Base-by-base conservation (phyloP, 2,329 filamentous ascomycete species). In the Alternaria burnsii region DNA sequence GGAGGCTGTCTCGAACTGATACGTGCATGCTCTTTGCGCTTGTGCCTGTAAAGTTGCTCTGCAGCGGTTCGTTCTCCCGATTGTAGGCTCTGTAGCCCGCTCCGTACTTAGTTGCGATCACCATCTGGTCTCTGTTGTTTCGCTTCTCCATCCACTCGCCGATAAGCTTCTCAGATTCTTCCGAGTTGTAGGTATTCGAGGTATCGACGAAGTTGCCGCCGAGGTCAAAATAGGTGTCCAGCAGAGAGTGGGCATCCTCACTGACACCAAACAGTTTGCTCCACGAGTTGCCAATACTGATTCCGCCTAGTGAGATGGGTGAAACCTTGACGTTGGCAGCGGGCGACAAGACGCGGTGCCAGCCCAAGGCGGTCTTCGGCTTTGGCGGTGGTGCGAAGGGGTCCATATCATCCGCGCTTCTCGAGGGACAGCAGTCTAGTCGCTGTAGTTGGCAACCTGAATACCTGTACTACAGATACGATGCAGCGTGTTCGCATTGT, bases 201-300 rank as follows among this genome's bases (percentile, higher is more conserved):
- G 16, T 38, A 16, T 38, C 36, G n/a, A 38, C 88, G 75, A 92
- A 92, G 78, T 92, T 92, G 26, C 90, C 90, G 4, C 88, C 88
- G 0, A 87, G 83, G 4, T 85, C 83, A 60, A 85, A 87, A 76
- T 86, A 92, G 70, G 84, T 86, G 70, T 92, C 89, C 9, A 92
- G 83, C n/a, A 92, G 86, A 24, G 82, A 79, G 67, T 90, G 88
- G 1, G 86, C 82, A 1, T 84, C 83, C 52, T 86, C 81, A 73
- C 87, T 83, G 76, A 89, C 90, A 46, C 66, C 63, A 4, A 69
- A 90, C 16, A 18, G 84, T 83, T 56, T 85, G 80, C 72, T 91
- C 86, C 73, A 87, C 82, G 89, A 90, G 43, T 62, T 83, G 81
- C 50, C 90, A 88, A 86, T 86, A 75, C 85, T 87, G 85, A 90